A percentile compares a stretch with the other conserved stretches of the same genome.
Evolutionary conservation across 2,329 filamentous ascomycete genomes (phyloP).

Genomic region (Aspergillus transmontanensis): DNA sequence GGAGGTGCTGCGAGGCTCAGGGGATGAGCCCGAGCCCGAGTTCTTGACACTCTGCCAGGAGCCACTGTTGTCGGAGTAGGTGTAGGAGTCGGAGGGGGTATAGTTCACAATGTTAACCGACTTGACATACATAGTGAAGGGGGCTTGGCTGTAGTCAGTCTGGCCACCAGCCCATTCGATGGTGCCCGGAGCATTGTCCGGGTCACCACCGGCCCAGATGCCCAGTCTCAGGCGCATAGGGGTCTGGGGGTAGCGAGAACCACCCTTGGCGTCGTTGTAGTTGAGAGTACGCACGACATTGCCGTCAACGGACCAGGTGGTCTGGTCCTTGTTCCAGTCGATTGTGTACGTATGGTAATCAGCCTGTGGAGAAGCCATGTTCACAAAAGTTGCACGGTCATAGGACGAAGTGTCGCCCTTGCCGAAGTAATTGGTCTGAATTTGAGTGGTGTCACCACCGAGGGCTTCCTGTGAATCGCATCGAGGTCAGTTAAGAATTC

Average conservation of each 20-base stretch:
- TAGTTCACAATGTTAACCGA: constrained; percentile 55
- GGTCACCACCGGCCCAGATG: constrained; percentile 67
- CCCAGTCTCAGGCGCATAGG: constrained; percentile 72
- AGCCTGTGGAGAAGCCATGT: constrained; percentile 59
- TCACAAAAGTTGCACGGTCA: constrained; percentile 81
- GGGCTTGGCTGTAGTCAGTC: constrained; percentile 66
- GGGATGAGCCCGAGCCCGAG: constrained; percentile 17
- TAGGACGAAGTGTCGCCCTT: constrained; percentile 80
- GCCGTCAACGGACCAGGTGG: constrained; percentile 68
- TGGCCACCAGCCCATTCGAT: constrained; percentile 70
- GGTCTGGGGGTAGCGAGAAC: constrained; percentile 68
- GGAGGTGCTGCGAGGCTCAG: constrained; percentile 13
- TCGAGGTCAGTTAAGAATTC: constrained; percentile 18
- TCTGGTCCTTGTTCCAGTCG: constrained; percentile 66
- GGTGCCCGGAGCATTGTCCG: constrained; percentile 47
- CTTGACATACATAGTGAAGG: constrained; percentile 75
- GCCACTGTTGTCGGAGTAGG: constrained; percentile 64
- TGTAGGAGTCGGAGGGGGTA: constrained; percentile 59
- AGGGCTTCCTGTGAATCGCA: constrained; percentile 35
- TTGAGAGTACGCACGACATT: constrained; percentile 62
- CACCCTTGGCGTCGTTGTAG: constrained; percentile 60
- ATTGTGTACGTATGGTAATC: constrained; percentile 52
- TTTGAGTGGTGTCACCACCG: constrained; percentile 36
- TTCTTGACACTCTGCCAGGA: constrained; percentile 64
- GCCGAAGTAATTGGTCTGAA: constrained; percentile 92